Evolutionary conservation across 2,329 filamentous ascomycete species (phyloP).

Genomic region (Thelonectria rubi): DNA sequence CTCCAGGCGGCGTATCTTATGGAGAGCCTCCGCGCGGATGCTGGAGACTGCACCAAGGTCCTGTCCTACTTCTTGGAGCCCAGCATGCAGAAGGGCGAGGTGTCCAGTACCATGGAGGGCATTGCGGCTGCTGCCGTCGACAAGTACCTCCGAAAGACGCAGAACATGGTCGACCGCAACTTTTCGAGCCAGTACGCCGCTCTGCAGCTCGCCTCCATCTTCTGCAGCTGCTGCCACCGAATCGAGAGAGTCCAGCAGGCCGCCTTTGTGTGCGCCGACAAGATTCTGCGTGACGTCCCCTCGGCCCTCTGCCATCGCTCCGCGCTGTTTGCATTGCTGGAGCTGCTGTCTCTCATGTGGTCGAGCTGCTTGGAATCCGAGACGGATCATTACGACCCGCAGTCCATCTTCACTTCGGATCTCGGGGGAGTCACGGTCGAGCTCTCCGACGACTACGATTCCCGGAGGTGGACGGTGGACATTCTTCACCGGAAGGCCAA

Average conservation of each 20-base stretch:
- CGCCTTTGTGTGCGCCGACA: slow-evolving; percentile 83
- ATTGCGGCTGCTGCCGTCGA: slow-evolving; percentile 75
- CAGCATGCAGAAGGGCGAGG: slow-evolving; percentile 73
- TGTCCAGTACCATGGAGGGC: slow-evolving; percentile 71
- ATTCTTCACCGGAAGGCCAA: slow-evolving; percentile 80
- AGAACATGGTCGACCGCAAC: slow-evolving; percentile 74
- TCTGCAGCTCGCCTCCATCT: slow-evolving; percentile 83
- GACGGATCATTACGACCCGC: slow-evolving; percentile 91
- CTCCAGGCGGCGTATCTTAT: slow-evolving; percentile 90
- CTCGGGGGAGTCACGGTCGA: slow-evolving; percentile 84
- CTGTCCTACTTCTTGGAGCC: slow-evolving; percentile 95
- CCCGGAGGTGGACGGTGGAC: slow-evolving; percentile 82
- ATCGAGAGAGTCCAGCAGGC: slow-evolving; percentile 91
- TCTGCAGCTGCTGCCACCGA: slow-evolving; percentile 91
- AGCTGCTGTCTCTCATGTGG: slow-evolving; percentile 95
- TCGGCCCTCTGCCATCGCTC: slow-evolving; percentile 90
- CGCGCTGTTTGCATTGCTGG: slow-evolving; percentile 90
- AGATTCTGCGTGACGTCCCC: slow-evolving; percentile 84
- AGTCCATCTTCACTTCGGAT: slow-evolving; percentile 79
- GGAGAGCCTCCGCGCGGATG: slow-evolving; percentile 84
- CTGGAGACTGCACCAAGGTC: slow-evolving; percentile 89
- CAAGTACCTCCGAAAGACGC: slow-evolving; percentile 79
- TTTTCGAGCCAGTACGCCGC: slow-evolving; percentile 96
- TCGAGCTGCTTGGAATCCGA: slow-evolving; percentile 92
- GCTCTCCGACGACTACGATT: slow-evolving; percentile 90